Percentiles rank a stretch among this genome's conserved stretches.
phyloP scores from a whole-genome alignment of 768 basidiomycete species.

The Podaxis sp. region DNA sequence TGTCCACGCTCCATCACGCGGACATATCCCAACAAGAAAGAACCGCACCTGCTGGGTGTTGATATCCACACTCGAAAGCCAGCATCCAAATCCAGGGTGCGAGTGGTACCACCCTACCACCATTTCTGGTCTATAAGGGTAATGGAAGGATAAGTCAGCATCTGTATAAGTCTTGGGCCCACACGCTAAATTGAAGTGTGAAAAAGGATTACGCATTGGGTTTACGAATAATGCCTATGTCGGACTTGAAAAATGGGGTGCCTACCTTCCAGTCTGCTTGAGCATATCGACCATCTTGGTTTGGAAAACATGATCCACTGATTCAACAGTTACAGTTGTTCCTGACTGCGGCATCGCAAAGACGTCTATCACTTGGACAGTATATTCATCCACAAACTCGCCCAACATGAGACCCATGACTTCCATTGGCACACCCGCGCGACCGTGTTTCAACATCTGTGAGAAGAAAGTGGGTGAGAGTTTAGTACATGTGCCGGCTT shows the following conservation, averaged over 20 bases:
- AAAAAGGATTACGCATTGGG: not conserved
- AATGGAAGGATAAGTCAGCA: not conserved
- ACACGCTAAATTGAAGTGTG: not conserved
- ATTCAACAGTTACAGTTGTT: conserved; percentile 96
- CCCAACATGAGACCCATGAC: conserved; percentile 99
- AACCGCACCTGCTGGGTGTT: conserved; percentile 89
- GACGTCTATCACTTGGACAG: conserved; percentile 91
- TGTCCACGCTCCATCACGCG: not conserved
- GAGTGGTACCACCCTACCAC: conserved; percentile 99
- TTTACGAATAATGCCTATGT: not conserved
- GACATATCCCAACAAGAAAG: conserved; percentile 13
- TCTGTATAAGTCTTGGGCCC: not conserved
- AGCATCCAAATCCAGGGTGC: conserved; percentile 99
- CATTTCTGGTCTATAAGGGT: conserved; percentile 75
- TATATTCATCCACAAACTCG: conserved; percentile 98
- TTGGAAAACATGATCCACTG: conserved; percentile 98
- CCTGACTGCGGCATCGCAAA: conserved; percentile 99
- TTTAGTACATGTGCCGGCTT: not conserved
- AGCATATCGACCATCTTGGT: conserved; percentile 98
- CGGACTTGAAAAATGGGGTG: conserved; percentile 19
- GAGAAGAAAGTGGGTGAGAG: conserved; percentile 16
- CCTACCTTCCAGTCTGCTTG: conserved; percentile 96
- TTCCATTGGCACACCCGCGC: conserved; percentile 99
- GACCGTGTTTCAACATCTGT: conserved; percentile 98
- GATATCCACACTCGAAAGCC: conserved; percentile 98